Percentiles rank a stretch among this genome's conserved stretches.
These are phyloP conservation scores for Elaeis guineensis DNA, from an alignment of 176 grass and related monocot species.

Conservation along the genomic window DNA sequence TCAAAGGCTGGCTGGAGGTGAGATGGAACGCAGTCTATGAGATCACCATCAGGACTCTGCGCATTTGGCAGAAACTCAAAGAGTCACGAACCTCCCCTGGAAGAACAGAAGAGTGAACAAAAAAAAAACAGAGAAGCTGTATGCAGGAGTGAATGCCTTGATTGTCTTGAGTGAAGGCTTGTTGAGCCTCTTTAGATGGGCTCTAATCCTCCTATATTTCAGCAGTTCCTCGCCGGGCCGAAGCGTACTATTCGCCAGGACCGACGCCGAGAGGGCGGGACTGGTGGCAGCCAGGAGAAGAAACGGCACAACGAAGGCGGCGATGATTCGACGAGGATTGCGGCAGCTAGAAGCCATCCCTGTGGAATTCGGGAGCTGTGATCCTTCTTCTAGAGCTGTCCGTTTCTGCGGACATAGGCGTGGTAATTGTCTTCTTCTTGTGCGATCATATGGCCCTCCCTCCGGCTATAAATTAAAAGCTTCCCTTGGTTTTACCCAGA, in stretches of 20 bases:
- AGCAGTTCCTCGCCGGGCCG: slow-evolving; percentile 27
- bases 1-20: slow-evolving; percentile 70
- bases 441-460: not conserved
- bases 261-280: slow-evolving; percentile 4
- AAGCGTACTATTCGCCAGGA: not conserved
- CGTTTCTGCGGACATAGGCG: slow-evolving; percentile 3
- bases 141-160: slow-evolving; percentile 17
- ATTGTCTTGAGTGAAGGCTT: slow-evolving; percentile 69
- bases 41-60: slow-evolving; percentile 68
- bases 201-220: slow-evolving; percentile 39
- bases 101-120: not conserved
- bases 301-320: slow-evolving; percentile 28
- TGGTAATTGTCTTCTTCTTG: slow-evolving; percentile 18
- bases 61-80: not conserved
- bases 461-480: too few species aligned
- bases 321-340: slow-evolving; percentile 5
- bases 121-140: not conserved
- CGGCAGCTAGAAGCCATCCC: slow-evolving; percentile 59
- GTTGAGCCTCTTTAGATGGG: slow-evolving; percentile 56
- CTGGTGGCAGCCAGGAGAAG: slow-evolving; percentile 20
- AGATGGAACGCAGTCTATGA: slow-evolving; percentile 63
- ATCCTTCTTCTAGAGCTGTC: slow-evolving; percentile 19
- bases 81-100: not conserved
- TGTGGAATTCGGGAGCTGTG: slow-evolving; percentile 13
- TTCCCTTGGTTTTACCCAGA: not conserved